These are phyloP conservation scores for bread wheat (Triticum aestivum) DNA, from an alignment of 176 grass and related monocot species.

Conservation along the genomic window IWGSC_CS_RefSeq_v2.1 NC_057808.1:364098449-364098948, in stretches of 20 bases:
- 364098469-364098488: slow-evolving; percentile 3
- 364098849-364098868: slow-evolving; percentile 35
- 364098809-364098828: slow-evolving; percentile 57
- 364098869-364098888: slow-evolving; percentile 56
- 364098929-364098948: slow-evolving; percentile 50
- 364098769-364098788: slow-evolving; percentile 46
- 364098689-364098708: slow-evolving; percentile 41
- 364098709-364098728: slow-evolving; percentile 39
- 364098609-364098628: slow-evolving; percentile 1
- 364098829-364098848: slow-evolving; percentile 62
- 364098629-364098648: slow-evolving; percentile 56
- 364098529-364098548: background rate
- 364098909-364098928: slow-evolving; percentile 61
- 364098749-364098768: slow-evolving; percentile 42
- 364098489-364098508: background rate
- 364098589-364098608: background rate
- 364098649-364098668: slow-evolving; percentile 34
- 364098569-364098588: background rate
- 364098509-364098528: background rate
- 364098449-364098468: background rate
- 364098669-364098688: background rate
- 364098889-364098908: slow-evolving; percentile 68
- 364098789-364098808: slow-evolving; percentile 21
- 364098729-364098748: slow-evolving; percentile 41
- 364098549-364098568: slow-evolving; percentile 2